These are phyloP conservation scores for Eutypa lata DNA, from an alignment of 2,329 filamentous ascomycete species.

Conservation along the genomic window DNA sequence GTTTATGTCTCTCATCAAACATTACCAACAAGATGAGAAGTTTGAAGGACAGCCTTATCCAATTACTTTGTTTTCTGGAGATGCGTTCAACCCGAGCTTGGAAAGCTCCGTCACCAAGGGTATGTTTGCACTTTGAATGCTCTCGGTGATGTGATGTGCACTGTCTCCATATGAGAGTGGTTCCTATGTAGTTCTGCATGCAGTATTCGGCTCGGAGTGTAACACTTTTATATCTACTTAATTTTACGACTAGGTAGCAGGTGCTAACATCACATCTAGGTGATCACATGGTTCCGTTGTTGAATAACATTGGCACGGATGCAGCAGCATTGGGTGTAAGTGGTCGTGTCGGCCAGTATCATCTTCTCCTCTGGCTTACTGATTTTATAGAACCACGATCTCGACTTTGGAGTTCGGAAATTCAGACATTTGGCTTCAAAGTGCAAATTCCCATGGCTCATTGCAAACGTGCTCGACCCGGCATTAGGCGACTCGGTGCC, in stretches of 20 bases:
- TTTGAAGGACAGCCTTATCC: conserved; percentile 64
- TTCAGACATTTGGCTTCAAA: conserved; percentile 69
- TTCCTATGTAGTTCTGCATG: too few relatives aligned
- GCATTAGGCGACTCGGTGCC: conserved; percentile 72
- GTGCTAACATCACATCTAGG: conserved; percentile 36
- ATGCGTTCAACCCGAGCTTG: conserved; percentile 87
- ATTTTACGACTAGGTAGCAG: background rate
- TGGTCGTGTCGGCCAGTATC: conserved; percentile 14
- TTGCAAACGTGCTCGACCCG: conserved; percentile 85
- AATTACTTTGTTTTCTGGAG: conserved; percentile 83
- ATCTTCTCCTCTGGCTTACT: conserved; percentile 9
- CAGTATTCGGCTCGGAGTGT: too few relatives aligned
- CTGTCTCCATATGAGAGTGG: too few relatives aligned
- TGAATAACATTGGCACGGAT: conserved; percentile 75
- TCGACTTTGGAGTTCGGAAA: conserved; percentile 85
- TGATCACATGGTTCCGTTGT: conserved; percentile 81
- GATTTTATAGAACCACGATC: conserved; percentile 71
- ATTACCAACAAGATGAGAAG: conserved; percentile 63
- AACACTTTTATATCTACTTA: background rate
- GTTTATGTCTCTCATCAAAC: conserved; percentile 74
- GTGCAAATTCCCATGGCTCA: conserved; percentile 84
- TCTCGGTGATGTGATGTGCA: background rate
- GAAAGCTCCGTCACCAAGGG: conserved; percentile 90
- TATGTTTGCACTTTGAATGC: conserved; percentile 21
- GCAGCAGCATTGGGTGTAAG: conserved; percentile 79